These are phyloP conservation scores for Wickerhamiella spandovensis DNA, from an alignment of 805 yeast genomes.

Conservation along the genomic window DNA sequence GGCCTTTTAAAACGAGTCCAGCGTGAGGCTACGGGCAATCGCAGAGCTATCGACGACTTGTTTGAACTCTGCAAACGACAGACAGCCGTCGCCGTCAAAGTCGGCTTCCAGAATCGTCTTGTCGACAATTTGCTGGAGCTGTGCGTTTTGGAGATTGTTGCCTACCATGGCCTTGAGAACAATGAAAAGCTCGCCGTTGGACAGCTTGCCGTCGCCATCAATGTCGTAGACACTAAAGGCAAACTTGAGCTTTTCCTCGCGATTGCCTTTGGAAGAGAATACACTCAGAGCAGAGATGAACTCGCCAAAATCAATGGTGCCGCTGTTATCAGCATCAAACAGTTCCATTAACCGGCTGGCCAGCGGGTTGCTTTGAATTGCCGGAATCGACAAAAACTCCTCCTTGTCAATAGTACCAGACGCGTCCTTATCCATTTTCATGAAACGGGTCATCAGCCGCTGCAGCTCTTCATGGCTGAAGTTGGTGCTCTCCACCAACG, in stretches of 20 bases:
- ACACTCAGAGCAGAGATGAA: constrained; percentile 78
- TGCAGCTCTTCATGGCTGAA: constrained; percentile 84
- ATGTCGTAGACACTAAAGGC: constrained; percentile 92
- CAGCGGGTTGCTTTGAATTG: constrained; percentile 78
- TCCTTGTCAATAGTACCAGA: constrained; percentile 83
- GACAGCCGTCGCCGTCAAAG: constrained; percentile 69
- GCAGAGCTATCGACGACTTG: constrained; percentile 29
- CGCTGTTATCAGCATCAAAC: constrained; percentile 85
- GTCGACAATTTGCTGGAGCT: constrained; percentile 93
- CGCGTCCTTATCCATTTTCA: constrained; percentile 88
- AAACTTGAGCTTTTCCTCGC: constrained; percentile 70
- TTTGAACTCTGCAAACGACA: constrained; percentile 78
- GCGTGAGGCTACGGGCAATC: constrained; percentile 26
- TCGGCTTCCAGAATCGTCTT: constrained; percentile 92
- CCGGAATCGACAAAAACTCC: constrained; percentile 87
- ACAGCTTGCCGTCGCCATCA: constrained; percentile 86
- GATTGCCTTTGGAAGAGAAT: constrained; percentile 71
- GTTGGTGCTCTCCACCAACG: constrained; percentile 23
- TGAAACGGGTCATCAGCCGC: constrained; percentile 78
- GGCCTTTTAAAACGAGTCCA: constrained; percentile 21
- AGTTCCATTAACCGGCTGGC: constrained; percentile 86
- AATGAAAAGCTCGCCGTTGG: constrained; percentile 86
- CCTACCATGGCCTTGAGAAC: constrained; percentile 98
- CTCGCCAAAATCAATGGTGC: constrained; percentile 90
- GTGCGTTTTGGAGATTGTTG: constrained; percentile 68